These are phyloP conservation scores for Clonostachys rhizophaga DNA, from an alignment of 2,329 filamentous ascomycete species.

Conservation along the genomic window DNA sequence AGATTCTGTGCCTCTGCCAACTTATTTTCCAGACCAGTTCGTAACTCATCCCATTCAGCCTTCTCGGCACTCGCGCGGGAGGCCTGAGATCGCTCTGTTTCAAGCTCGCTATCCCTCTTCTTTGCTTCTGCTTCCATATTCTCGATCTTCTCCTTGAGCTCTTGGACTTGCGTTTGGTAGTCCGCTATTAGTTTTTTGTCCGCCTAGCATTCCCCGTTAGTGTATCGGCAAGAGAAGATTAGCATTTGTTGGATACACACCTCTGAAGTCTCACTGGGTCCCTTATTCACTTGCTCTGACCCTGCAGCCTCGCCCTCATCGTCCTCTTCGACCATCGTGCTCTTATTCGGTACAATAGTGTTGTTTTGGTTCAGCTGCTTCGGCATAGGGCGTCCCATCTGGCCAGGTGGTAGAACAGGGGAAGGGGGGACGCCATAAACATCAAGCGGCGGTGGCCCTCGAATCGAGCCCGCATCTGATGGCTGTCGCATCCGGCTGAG, in stretches of 20 bases:
- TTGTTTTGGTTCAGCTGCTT: slow-evolving; percentile 88
- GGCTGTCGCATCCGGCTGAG: slow-evolving; percentile 46
- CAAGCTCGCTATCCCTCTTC: slow-evolving; percentile 66
- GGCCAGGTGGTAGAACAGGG: slow-evolving; percentile 53
- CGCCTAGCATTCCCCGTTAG: slow-evolving; percentile 27
- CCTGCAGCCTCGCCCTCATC: slow-evolving; percentile 61
- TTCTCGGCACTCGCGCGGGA: slow-evolving; percentile 56
- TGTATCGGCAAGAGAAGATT: neutral
- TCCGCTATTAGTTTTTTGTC: slow-evolving; percentile 73
- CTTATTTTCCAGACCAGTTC: slow-evolving; percentile 65
- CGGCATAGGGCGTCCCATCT: slow-evolving; percentile 71
- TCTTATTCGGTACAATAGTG: slow-evolving; percentile 96
- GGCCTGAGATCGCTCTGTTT: slow-evolving; percentile 51
- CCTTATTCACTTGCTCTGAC: slow-evolving; percentile 14
- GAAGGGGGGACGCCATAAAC: slow-evolving; percentile 54
- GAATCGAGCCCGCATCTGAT: slow-evolving; percentile 59
- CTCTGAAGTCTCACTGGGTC: slow-evolving; percentile 28
- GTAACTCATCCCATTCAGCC: slow-evolving; percentile 65
- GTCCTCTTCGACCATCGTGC: slow-evolving; percentile 94
- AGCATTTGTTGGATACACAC: slow-evolving; percentile 18
- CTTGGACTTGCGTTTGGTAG: slow-evolving; percentile 72
- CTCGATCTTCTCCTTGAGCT: slow-evolving; percentile 70
- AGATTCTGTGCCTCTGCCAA: slow-evolving; percentile 69
- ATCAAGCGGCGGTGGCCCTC: slow-evolving; percentile 35
- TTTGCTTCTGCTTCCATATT: slow-evolving; percentile 65